These are phyloP conservation scores for Meyerozyma sp. DNA, from an alignment of 1,139 yeast species.

Conservation along the genomic window DNA sequence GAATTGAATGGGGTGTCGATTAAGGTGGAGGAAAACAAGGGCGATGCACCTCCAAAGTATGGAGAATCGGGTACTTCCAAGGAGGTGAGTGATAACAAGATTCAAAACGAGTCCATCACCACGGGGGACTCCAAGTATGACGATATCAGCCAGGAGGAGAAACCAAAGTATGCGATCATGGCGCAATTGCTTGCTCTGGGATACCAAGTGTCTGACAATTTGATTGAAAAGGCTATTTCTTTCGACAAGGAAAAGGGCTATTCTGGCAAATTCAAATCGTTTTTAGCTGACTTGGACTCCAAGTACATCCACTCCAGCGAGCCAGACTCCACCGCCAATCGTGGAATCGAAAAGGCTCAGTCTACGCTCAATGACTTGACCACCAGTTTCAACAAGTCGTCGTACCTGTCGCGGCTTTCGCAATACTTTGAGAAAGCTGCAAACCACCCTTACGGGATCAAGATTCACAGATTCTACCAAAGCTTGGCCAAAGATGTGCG, in stretches of 20 bases:
- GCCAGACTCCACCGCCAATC: conserved; percentile 25
- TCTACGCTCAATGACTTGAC: conserved; percentile 5
- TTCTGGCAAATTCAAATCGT: conserved; percentile 50
- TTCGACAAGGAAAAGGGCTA: conserved; percentile 65
- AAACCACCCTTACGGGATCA: conserved; percentile 41
- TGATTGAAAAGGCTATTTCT: conserved; percentile 54
- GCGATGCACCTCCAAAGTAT: conserved; percentile 12
- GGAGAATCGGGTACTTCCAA: conserved; percentile 4
- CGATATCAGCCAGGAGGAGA: conserved; percentile 69
- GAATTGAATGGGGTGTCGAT: conserved; percentile 59
- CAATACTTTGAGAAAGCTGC: conserved; percentile 47
- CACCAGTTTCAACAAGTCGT: conserved; percentile 6
- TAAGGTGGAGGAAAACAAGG: conserved; percentile 32
- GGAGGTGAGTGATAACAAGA: conserved; percentile 18
- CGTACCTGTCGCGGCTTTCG: conserved; percentile 24
- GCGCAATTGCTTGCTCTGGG: conserved; percentile 76
- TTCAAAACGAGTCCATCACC: conserved; percentile 14
- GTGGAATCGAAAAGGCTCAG: conserved; percentile 7
- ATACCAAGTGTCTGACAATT: conserved; percentile 58
- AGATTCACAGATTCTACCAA: conserved; percentile 47
- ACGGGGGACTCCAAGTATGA: conserved; percentile 32
- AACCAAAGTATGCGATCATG: conserved; percentile 70
- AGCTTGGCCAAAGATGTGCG: conserved; percentile 50
- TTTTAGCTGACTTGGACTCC: conserved; percentile 49
- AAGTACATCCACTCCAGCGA: conserved; percentile 57